Evolutionary conservation across 116 monocot genomes (phyloP), one percentile per base, ranked within the genome.

Genomic region (Zostera marina): DNA sequence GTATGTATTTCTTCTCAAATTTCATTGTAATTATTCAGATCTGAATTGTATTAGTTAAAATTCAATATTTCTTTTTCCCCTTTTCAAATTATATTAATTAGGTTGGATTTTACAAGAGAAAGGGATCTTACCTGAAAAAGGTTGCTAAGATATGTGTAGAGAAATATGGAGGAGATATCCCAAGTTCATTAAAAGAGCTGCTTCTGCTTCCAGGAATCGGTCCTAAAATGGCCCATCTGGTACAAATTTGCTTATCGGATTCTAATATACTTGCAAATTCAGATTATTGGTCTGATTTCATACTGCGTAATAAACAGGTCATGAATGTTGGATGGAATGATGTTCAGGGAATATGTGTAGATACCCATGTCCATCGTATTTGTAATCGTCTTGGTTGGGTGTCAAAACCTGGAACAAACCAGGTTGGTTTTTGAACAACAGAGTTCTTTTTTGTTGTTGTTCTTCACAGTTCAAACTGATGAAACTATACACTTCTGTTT

Each of bases 141-240:
- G 86, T 88, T 68, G 78, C 98, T 62, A 63, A 90, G 71, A 73
- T 86, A 58, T 98, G 98, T 67, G 64, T 90, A 39, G 49, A 75
- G 46, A 80, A 86, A 59, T 83, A 81, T 73, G 76, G 54, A 41
- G 98, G 98, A 63, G 90, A 98, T 42, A 98, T 98, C 40, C 98
- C 98, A 46, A 48, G 51, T 71, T 80, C 86, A 56, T 75, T 98
- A 43, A 63, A 80, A 55, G 90, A 66, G 40, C 56, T 98, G 26
- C 90, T 98, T 58, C 62, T 82, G 16, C 83, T 98, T 45, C 84
- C 81, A 23, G 98, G 98, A 58, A 71, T 98, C 53, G 90, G 90
- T 54, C 86, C 90, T 20, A 98, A 98, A 68, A 98, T 98, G 86
- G 98, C 98, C 20, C 83, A 98, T 76, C 52, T 98, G 86, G 98